phyloP scores from a whole-genome alignment of 768 basidiomycete genomes.

The Lentinula edodes region DNA sequence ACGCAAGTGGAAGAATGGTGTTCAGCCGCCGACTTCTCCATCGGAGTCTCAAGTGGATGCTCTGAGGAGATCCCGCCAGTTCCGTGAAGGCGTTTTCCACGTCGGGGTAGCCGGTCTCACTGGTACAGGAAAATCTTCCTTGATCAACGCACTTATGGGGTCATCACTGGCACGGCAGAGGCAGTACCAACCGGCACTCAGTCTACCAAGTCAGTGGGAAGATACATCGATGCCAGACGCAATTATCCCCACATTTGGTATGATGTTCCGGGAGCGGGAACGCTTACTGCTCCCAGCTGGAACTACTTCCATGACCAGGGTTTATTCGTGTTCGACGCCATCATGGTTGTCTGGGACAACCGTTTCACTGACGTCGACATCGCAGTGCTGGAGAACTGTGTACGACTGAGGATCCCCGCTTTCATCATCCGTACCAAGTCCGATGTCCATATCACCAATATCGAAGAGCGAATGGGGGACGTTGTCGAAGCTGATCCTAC shows the following conservation, averaged over 20 bases:
- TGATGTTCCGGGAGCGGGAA: slow-evolving; percentile 4
- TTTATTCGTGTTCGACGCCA: slow-evolving; percentile 12
- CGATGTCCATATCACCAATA: slow-evolving; percentile 14
- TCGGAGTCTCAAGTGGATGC: background rate
- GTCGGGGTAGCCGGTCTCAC: slow-evolving; percentile 23
- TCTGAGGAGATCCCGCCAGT: background rate
- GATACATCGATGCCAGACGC: slow-evolving; percentile 2
- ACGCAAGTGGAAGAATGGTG: background rate
- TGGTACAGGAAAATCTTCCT: slow-evolving; percentile 24
- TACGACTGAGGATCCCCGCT: slow-evolving; percentile 10
- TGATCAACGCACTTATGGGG: slow-evolving; percentile 11
- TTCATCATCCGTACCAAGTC: slow-evolving; percentile 14
- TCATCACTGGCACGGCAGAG: background rate
- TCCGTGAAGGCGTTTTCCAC: slow-evolving; percentile 18
- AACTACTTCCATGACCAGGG: slow-evolving; percentile 2
- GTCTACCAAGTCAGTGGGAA: background rate
- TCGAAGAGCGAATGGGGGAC: slow-evolving; percentile 4
- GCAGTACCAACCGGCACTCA: background rate
- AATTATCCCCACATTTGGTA: slow-evolving; percentile 6
- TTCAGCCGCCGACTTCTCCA: background rate
- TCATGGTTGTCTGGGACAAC: slow-evolving; percentile 13
- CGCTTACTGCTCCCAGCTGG: background rate
- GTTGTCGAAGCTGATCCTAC: background rate
- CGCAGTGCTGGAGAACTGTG: slow-evolving; percentile 10
- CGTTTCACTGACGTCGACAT: slow-evolving; percentile 13